phyloP scores from a whole-genome alignment of 2,329 filamentous ascomycete genomes.

The Epichloe aotearoae region DNA sequence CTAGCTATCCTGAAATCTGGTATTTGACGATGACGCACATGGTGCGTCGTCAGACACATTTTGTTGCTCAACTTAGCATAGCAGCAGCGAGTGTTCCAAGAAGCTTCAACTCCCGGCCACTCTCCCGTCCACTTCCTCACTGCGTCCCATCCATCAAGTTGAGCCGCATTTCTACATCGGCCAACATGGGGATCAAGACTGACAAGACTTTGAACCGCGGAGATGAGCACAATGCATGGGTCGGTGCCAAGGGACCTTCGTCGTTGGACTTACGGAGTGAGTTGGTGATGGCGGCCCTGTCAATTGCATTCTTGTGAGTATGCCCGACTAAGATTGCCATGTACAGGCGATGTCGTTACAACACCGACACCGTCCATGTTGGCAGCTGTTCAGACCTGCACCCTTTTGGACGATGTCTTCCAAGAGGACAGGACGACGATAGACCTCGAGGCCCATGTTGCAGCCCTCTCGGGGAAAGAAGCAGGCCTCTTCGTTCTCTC shows the following conservation, averaged over 20 bases:
- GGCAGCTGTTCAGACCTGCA: slow-evolving; percentile 57
- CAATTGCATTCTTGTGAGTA: neutral
- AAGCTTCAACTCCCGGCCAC: neutral
- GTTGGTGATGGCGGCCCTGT: neutral
- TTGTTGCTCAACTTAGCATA: neutral
- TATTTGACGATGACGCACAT: neutral
- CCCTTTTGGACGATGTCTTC: slow-evolving; percentile 75
- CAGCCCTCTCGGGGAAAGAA: slow-evolving; percentile 60
- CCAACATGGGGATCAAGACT: neutral
- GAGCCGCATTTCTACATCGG: neutral
- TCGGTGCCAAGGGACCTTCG: slow-evolving; percentile 8
- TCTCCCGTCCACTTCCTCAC: neutral
- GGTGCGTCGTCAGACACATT: neutral
- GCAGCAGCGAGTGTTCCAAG: neutral
- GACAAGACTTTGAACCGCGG: neutral
- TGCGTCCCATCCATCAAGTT: neutral
- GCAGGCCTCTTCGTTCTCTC: slow-evolving; percentile 70
- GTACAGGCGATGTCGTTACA: slow-evolving; percentile 43
- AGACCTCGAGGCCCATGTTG: slow-evolving; percentile 61
- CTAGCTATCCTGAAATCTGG: neutral
- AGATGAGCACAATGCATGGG: slow-evolving; percentile 8
- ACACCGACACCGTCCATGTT: slow-evolving; percentile 75
- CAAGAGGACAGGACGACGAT: slow-evolving; percentile 68
- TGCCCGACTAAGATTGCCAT: neutral
- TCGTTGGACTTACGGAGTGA: slow-evolving; percentile 11